These are phyloP conservation scores for Corymbia calophylla DNA, from an alignment of 441 rosid genomes.

Conservation along the genomic window DNA sequence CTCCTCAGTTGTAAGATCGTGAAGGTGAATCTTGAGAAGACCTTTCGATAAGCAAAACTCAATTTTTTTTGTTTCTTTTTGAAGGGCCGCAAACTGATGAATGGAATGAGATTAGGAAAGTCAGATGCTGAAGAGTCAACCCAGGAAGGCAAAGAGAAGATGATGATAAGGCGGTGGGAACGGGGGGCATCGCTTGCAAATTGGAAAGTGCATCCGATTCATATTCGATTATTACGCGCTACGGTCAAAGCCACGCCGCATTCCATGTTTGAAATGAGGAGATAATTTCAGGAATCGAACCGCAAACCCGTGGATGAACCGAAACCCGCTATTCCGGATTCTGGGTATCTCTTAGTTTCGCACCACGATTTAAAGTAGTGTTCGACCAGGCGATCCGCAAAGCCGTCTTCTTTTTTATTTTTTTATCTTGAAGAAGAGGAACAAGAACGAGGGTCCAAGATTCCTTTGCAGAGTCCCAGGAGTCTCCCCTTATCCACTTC, in stretches of 20 bases:
- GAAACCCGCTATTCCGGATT: neutral
- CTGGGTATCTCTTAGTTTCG: neutral
- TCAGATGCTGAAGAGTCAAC: neutral
- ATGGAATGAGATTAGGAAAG: neutral
- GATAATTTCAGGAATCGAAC: neutral
- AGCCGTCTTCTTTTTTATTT: neutral
- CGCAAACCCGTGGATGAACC: neutral
- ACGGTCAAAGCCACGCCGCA: neutral
- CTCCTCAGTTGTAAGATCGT: too few relatives aligned
- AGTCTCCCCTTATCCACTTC: neutral
- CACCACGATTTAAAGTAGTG: neutral
- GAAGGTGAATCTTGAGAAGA: neutral
- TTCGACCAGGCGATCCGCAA: neutral
- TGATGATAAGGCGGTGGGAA: neutral
- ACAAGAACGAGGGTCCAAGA: neutral
- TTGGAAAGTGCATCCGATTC: neutral
- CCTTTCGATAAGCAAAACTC: neutral
- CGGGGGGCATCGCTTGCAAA: neutral
- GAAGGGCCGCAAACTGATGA: neutral
- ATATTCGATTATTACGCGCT: neutral
- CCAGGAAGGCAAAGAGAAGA: neutral
- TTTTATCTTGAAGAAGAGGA: neutral
- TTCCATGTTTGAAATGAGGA: neutral
- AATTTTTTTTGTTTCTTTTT: too few relatives aligned
- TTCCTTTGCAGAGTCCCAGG: neutral